Evolutionary conservation across 1,284 basidiomycete species (phyloP).

Genomic region (Ustilago cynodontis): DNA sequence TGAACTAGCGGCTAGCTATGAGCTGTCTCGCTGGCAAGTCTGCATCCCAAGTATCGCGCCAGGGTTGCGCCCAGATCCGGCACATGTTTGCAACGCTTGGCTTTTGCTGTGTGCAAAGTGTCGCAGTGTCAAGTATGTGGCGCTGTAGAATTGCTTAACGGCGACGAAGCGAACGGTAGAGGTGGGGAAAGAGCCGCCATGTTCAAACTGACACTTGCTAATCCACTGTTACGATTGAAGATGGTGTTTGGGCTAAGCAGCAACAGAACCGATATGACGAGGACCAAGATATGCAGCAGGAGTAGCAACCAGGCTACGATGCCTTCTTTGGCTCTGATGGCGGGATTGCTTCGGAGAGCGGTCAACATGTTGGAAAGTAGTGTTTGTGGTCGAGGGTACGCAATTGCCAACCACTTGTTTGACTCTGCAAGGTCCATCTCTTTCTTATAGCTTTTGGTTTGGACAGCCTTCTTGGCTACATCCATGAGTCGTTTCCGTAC

Average conservation of each 20-base stretch:
- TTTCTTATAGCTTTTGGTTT: not conserved
- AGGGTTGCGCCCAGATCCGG: too few species aligned
- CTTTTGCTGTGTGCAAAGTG: not conserved
- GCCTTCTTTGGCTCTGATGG: constrained; percentile 24
- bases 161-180: not conserved
- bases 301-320: constrained; percentile 34
- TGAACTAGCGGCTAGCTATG: too few species aligned
- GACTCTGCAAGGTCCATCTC: not conserved
- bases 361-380: constrained; percentile 15
- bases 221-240: constrained; percentile 22
- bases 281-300: constrained; percentile 21
- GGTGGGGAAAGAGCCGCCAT: not conserved
- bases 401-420: not conserved
- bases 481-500: not conserved
- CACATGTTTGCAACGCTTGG: too few species aligned
- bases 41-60: too few species aligned
- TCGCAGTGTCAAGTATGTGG: not conserved
- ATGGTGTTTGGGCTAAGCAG: constrained; percentile 36
- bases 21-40: too few species aligned
- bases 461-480: not conserved
- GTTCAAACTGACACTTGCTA: constrained; percentile 42
- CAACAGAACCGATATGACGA: constrained; percentile 18
- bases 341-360: constrained; percentile 7
- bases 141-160: constrained; percentile 6
- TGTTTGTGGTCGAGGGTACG: not conserved